These are phyloP conservation scores for Corchorus olitorius DNA, from an alignment of 345 rosid genomes.

Conservation along the genomic window DNA sequence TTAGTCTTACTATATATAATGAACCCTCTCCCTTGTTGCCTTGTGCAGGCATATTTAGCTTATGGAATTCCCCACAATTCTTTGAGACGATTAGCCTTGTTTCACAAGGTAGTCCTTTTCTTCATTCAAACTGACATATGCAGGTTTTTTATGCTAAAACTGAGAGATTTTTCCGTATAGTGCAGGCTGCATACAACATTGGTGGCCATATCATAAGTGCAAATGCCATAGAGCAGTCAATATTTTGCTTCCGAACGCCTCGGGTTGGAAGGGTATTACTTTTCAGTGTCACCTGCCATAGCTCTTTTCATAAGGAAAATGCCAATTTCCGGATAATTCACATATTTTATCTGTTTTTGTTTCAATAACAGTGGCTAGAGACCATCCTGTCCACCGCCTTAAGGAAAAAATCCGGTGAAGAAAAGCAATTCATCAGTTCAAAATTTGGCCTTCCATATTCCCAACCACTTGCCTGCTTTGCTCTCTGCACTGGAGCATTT, in stretches of 20 bases:
- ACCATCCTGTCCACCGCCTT: conserved; percentile 72
- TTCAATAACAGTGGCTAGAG: conserved; percentile 79
- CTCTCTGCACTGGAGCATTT: conserved; percentile 80
- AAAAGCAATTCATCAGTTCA: conserved; percentile 53
- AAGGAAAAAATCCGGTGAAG: conserved; percentile 74
- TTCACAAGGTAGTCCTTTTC: conserved; percentile 80
- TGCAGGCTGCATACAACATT: conserved; percentile 91
- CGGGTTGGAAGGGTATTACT: conserved; percentile 69
- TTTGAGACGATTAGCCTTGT: conserved; percentile 75
- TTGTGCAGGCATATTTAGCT: conserved; percentile 76
- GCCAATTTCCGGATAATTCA: conserved; percentile 3
- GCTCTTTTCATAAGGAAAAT: too few relatives aligned
- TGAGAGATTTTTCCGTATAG: conserved; percentile 47
- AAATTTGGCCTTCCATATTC: conserved; percentile 57
- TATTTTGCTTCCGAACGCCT: conserved; percentile 71
- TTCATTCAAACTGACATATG: conserved; percentile 18
- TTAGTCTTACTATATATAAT: conserved; percentile 5
- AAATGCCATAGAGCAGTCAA: conserved; percentile 80
- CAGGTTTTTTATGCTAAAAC: conserved; percentile 9
- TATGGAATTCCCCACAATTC: conserved; percentile 79
- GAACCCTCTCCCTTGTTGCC: conserved; percentile 9
- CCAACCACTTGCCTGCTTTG: conserved; percentile 73
- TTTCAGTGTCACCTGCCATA: too few relatives aligned
- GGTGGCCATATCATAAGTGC: conserved; percentile 81
- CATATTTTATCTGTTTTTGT: conserved; percentile 18